Base-by-base conservation (phyloP, 371 early-diverging fungal species). In the Actinomortierella ambigua region DNA sequence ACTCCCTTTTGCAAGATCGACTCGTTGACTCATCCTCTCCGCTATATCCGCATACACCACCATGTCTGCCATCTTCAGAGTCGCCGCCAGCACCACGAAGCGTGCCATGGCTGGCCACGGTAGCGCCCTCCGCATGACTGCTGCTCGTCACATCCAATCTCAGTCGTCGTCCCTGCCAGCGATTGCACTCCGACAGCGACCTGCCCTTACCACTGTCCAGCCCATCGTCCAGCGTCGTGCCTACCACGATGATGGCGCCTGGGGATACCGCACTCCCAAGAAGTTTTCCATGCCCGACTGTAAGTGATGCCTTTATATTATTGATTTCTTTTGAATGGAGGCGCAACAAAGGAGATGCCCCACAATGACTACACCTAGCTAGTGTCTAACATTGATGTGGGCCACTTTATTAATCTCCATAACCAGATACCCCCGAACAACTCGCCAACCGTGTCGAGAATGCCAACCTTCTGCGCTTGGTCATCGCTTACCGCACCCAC, bases 401-500 rank as follows among this genome's bases (percentile, higher is more conserved):
- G n/a, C n/a, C 24, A 40, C 40, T 50, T 26, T 26, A 9, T 26
- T 24, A 24, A 13, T 23, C 24, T 49, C 50, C 24, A 49, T 26
- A 34, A 34, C 3, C 59, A 81, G 77, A 85, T 68, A 86, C 87
- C 17, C 66, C 78, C 14, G 85, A 85, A 55, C 92, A 97, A 63
- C 80, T 95, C 4, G 78, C 75, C 24, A 97, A 96, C 82, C 87
- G 96, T 53, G 89, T 86, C 57, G 80, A 83, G 43, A 87, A 95
- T 56, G 90, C 95, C 53, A 90, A 91, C 59, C 81, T 97, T 28
- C 75, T 97, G 27, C 89, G 96, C 24, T 80, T 95, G 67, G 95
- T 95, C 5, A 81, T 85, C 49, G 92, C 94, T 13, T 97, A 89
- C 79, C 87, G 94, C 55, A 82, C 83, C 14, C 86, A 88, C 60